Conservation (phyloP, 768 basidiomycete genomes). For the Russula sp. region DNA sequence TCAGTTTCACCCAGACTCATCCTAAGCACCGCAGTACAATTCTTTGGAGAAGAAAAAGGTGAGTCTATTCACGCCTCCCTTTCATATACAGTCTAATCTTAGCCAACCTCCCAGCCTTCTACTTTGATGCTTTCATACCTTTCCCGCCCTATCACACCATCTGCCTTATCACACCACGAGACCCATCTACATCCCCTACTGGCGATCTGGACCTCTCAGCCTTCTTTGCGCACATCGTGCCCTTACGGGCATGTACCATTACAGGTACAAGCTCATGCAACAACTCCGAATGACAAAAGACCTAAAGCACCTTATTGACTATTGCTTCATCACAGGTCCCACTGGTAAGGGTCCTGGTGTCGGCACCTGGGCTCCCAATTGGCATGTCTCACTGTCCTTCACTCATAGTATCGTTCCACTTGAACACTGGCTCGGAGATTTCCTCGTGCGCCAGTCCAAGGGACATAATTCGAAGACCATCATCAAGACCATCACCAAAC, state of each 20-base stretch:
- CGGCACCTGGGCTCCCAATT: conserved; percentile 99
- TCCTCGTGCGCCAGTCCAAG: conserved; percentile 97
- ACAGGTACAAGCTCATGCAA: too few species aligned
- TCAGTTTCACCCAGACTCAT: too few species aligned
- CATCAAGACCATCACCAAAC: conserved; percentile 98
- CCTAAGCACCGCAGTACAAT: conserved; percentile 59
- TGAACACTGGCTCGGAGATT: conserved; percentile 94
- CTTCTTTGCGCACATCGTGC: too few species aligned
- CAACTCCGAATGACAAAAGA: conserved; percentile 99
- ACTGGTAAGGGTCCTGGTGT: conserved; percentile 99
- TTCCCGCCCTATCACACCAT: too few species aligned
- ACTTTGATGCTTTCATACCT: too few species aligned
- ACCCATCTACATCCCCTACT: too few species aligned
- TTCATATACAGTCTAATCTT: not conserved
- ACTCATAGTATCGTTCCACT: conserved; percentile 98
- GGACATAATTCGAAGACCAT: conserved; percentile 95
- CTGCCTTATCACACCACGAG: too few species aligned
- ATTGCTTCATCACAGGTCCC: conserved; percentile 98
- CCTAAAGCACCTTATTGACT: conserved; percentile 96
- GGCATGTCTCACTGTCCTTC: conserved; percentile 99
- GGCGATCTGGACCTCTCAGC: too few species aligned
- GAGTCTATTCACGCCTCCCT: conserved; percentile 16
- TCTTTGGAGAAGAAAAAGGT: conserved; percentile 56
- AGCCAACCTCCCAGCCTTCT: not conserved
- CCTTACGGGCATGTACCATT: too few species aligned